Evolutionary conservation across 768 basidiomycete genomes (phyloP), one percentile per base, ranked within the genome.

Genomic region (Panaeolus papilionaceus): DNA sequence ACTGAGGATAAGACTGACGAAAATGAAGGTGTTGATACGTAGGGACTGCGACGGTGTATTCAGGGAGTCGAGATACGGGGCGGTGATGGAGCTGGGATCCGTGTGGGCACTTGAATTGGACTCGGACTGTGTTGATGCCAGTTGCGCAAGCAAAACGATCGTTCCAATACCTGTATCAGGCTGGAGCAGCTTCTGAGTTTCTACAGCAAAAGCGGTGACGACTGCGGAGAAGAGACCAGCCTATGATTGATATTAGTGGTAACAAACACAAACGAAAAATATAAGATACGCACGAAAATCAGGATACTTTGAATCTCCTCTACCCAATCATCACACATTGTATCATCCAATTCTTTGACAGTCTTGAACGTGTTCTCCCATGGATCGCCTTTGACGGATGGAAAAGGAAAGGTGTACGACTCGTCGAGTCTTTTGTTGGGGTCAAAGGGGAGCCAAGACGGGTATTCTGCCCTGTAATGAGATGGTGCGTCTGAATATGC

Each of bases 221-320:
- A 69, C 66, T 2, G 68, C 66, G 18, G 71, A 71, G 63, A 69
- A 71, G 3, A 71, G 67, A 62, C 71, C 71, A 61, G 71, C 68
- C 71, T 71, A 40, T 40, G 23, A 40, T 2, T 44, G 37, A 23
- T 38, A 23, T 26, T 11, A 44, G 38, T 49, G 9, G 42, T 33
- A 71, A 66, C 11, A 62, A 39, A 14, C 23, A 64, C 26, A 51
- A 23, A 10, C 26, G 23, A 26, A 65, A 38, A 64, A 23, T 45
- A 64, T 18, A 10, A 16, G 20, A 26, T 58, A 72, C 74, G 65
- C 64, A 76, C 75, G 38, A 77, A 75, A 16, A 77, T 73, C 28
- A 75, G 67, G 14, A 77, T 64, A 44, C 73, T 75, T 44, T 77
- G 74, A 5, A 77, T 71, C 58, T 75, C 76, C 40, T 75, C 75